These are phyloP conservation scores for Colletotrichum sublineola DNA, from an alignment of 2,329 filamentous ascomycete genomes.

Conservation along the genomic window DNA sequence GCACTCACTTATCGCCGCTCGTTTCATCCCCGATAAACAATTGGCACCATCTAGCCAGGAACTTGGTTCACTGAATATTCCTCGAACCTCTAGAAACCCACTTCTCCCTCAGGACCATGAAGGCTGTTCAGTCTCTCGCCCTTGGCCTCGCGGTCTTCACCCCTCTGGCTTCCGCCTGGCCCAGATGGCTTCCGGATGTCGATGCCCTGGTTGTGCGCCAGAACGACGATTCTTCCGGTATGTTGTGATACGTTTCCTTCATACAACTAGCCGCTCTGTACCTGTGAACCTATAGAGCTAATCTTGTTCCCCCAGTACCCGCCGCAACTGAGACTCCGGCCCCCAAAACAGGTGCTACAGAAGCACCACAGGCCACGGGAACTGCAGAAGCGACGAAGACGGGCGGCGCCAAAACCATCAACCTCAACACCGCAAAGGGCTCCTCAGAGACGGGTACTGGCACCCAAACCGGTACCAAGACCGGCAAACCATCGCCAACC, in stretches of 20 bases:
- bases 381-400: constrained; percentile 44
- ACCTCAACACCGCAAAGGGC: constrained; percentile 57
- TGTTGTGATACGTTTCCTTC: constrained; percentile 36
- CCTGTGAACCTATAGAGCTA: constrained; percentile 11
- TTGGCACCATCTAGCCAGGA: background rate
- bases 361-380: constrained; percentile 35
- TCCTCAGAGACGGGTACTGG: constrained; percentile 43
- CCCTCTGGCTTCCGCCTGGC: constrained; percentile 68
- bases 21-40: background rate
- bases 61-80: background rate
- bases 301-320: constrained; percentile 18
- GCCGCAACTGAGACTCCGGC: constrained; percentile 30
- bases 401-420: constrained; percentile 50
- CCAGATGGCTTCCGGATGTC: constrained; percentile 66
- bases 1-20: background rate
- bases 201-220: constrained; percentile 67
- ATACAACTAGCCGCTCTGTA: background rate
- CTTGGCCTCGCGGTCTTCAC: constrained; percentile 42
- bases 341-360: constrained; percentile 41
- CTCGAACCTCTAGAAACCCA: background rate
- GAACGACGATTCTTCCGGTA: constrained; percentile 51
- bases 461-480: constrained; percentile 45
- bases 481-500: constrained; percentile 51
- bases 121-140: constrained; percentile 44
- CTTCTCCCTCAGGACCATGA: constrained; percentile 31